These are phyloP conservation scores for Naganishia friedmannii DNA, from an alignment of 768 basidiomycete genomes.

Conservation along the genomic window DNA sequence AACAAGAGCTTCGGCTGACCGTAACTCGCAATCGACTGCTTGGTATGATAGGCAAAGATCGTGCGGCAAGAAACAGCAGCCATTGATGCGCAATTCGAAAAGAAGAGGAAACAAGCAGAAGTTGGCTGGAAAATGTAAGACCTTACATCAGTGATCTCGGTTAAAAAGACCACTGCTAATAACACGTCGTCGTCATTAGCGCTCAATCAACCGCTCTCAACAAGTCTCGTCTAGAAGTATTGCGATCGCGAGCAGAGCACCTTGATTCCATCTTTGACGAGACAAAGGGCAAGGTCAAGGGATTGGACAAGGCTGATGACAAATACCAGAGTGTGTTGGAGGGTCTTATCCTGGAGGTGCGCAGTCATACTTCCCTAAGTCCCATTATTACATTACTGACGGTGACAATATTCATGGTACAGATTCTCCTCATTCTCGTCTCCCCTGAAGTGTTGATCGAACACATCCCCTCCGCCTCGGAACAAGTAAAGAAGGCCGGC, in stretches of 20 bases:
- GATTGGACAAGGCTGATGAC: constrained; percentile 63
- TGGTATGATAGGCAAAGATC: constrained; percentile 72
- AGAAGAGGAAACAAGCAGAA: constrained; percentile 91
- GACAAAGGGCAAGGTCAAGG: constrained; percentile 64
- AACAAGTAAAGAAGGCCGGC: constrained; percentile 63
- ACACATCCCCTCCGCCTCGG: constrained; percentile 67
- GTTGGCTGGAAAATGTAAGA: constrained; percentile 93
- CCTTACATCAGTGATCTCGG: neutral
- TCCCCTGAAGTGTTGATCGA: constrained; percentile 68
- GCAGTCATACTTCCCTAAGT: constrained; percentile 25
- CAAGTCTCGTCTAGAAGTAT: constrained; percentile 83
- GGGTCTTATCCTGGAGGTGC: constrained; percentile 72
- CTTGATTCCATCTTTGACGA: constrained; percentile 80
- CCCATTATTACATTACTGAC: neutral
- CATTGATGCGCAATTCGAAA: constrained; percentile 90
- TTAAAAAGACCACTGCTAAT: constrained; percentile 19
- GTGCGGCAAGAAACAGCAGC: constrained; percentile 93
- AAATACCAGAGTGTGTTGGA: constrained; percentile 80
- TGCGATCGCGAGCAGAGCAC: constrained; percentile 87
- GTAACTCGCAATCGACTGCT: constrained; percentile 1
- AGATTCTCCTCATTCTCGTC: constrained; percentile 75
- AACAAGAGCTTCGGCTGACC: neutral
- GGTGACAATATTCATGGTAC: neutral
- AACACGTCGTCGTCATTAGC: constrained; percentile 54
- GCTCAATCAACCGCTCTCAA: constrained; percentile 94